Conservation (phyloP, 768 basidiomycete species). For the Phaeotremella skinneri region DNA sequence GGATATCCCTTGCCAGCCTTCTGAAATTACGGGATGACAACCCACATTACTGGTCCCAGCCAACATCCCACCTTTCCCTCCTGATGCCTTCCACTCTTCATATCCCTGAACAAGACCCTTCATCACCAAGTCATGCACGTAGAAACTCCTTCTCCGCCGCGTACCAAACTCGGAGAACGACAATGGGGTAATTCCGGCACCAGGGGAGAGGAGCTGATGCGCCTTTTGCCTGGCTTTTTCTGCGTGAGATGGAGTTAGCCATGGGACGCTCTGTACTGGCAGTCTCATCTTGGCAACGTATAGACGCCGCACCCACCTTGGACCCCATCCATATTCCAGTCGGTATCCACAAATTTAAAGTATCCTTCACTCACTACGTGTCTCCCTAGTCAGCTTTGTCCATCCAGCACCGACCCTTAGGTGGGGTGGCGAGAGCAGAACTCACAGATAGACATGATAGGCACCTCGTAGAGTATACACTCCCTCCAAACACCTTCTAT, state of each 20-base stretch:
- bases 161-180: conserved; percentile 54
- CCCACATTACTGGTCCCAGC: conserved; percentile 85
- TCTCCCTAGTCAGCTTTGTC: conserved; percentile 1
- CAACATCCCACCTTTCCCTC: conserved; percentile 55
- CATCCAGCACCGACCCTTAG: background rate
- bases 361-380: conserved; percentile 74
- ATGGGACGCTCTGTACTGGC: background rate
- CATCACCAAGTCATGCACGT: conserved; percentile 75
- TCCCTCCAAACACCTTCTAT: conserved; percentile 54
- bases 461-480: conserved; percentile 88
- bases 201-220: conserved; percentile 54
- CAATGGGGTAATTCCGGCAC: conserved; percentile 21
- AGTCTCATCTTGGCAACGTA: background rate
- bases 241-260: conserved; percentile 50
- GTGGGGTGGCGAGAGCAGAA: background rate
- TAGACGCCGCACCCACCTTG: conserved; percentile 57
- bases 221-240: conserved; percentile 75
- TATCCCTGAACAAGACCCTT: conserved; percentile 66
- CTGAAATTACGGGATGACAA: background rate
- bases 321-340: conserved; percentile 85
- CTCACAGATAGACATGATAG: conserved; percentile 74
- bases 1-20: conserved; percentile 5
- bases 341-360: conserved; percentile 68
- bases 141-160: conserved; percentile 54
- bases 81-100: conserved; percentile 54